Evolutionary conservation across 352 stramenopile genomes (phyloP), one percentile per base, ranked within the genome.

Genomic region (Phytophthora constricta): DNA sequence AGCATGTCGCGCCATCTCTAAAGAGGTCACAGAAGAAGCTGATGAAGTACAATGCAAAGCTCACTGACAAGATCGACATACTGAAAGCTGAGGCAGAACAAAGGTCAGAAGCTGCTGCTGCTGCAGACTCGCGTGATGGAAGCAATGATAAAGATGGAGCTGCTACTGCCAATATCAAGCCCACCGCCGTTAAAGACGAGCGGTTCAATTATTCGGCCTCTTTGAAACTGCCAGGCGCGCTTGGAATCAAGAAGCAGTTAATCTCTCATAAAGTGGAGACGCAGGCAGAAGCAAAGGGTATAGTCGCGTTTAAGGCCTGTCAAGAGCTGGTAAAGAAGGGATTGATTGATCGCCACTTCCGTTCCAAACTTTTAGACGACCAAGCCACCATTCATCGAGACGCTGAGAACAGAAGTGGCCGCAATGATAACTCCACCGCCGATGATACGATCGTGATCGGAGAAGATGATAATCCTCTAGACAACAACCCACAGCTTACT

Each of bases 281-380:
- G 0, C 73, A 89, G 34, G 64, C 72, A 0, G 80, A 92, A 70
- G 86, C 88, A 10, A 95, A 93, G 41, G 84, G 84, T 1, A 95
- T 96, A 54, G 87, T 89, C 7, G 86, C 88, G 4, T 96, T 92
- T 52, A 90, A 95, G 61, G 88, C 80, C 2, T 92, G 84, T 43
- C 72, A 91, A 70, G 80, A 91, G 42, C 53, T 96, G 4, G 45
- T 92, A 26, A 91, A 91, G 37, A 79, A 80, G 5, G 86, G 85
- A 2, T 51, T 91, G 4, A 49, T 96, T 13, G 88, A 96, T 58
- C 81, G 80, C 2, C 56, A 79, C 10, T 95, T 96, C 61, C 79
- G 74, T 14, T 95, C 88, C 3, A 89, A 79, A 26, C 76, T 95
- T 23, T 54, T 89, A 39, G 76, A 79, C n/a, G 79, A 93, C 13